Base-by-base conservation (phyloP, 805 yeast species). In the Candida jianshihensis region DNA sequence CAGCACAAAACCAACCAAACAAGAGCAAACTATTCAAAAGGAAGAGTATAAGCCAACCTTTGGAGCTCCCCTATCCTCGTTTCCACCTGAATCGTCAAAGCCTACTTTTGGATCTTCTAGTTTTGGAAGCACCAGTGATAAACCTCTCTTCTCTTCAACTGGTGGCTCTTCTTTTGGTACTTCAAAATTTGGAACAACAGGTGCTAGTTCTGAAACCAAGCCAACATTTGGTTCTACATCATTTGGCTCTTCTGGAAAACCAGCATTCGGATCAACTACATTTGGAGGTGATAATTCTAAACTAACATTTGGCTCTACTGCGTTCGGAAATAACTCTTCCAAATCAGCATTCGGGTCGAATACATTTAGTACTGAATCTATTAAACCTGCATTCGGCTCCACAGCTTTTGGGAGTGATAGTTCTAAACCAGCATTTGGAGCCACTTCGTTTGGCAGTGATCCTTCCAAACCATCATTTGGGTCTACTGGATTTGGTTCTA, bases 351-450 rank as follows among this genome's bases (percentile, higher is more conserved):
- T 31, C 19, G 35, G 33, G 13, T 24, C 26, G 13, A 17, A 33
- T 18, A 5, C 28, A 5, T 34, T 34, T 27, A 35, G 35, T 20
- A 13, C 27, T 12, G 44, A 31, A 14, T 35, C 41, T 20, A 39
- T 44, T 3, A 31, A 43, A 17, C 38, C 59, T 6, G 33, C 49
- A 4, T 57, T 54, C 35, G 63, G 60, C 11, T 34, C 53, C 12
- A 26, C 49, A 26, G 29, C 47, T 17, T 27, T 45, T 10, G 36
- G 32, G 19, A 24, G 34, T 33, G 53, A 40, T 16, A 32, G 39
- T 29, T 19, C 40, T 5, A 27, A 20, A 8, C 32, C 41, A 19
- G 36, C 39, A 6, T 41, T 40, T 35, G 44, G 48, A 5, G 28
- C 33, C 15, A 13, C 58, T 7, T 47, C 51, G 5, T 52, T 49